phyloP scores from a whole-genome alignment of 352 stramenopile genomes.

The Pythium grandisporangium region DNA sequence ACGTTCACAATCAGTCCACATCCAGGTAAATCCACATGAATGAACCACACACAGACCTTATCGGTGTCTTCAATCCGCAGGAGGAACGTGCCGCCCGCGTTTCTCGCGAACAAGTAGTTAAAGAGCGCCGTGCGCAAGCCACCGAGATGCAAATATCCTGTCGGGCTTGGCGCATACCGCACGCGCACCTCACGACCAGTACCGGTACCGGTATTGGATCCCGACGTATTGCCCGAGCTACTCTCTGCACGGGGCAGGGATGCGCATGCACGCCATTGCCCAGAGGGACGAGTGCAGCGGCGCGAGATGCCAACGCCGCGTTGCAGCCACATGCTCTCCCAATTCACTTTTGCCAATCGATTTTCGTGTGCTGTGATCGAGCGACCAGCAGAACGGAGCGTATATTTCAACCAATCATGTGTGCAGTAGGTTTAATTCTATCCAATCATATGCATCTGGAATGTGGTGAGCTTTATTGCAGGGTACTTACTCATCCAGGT shows the following conservation, averaged over 20 bases:
- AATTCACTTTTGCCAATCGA: no score
- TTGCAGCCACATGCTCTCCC: no score
- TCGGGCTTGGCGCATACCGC: slow-evolving; percentile 87
- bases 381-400: no score
- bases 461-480: no score
- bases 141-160: slow-evolving; percentile 85
- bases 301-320: no score
- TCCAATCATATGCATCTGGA: slow-evolving; percentile 10
- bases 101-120: slow-evolving; percentile 90
- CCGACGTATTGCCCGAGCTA: slow-evolving; percentile 2
- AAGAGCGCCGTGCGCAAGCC: slow-evolving; percentile 89
- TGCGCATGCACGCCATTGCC: slow-evolving; percentile 2
- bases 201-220: not conserved
- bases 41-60: slow-evolving; percentile 34
- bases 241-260: not conserved
- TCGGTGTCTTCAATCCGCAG: slow-evolving; percentile 92
- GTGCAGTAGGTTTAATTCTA: no score
- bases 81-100: slow-evolving; percentile 76
- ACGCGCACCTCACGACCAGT: no score
- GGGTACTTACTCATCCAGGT: no score
- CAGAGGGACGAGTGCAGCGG: no score
- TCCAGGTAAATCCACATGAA: not conserved
- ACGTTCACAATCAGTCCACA: no score
- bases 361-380: no score
- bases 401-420: no score